Percentiles rank a stretch among this genome's conserved stretches.
These are phyloP conservation scores for Ophiostoma populinum DNA, from an alignment of 2,329 filamentous ascomycete species.

Conservation along the genomic window DNA sequence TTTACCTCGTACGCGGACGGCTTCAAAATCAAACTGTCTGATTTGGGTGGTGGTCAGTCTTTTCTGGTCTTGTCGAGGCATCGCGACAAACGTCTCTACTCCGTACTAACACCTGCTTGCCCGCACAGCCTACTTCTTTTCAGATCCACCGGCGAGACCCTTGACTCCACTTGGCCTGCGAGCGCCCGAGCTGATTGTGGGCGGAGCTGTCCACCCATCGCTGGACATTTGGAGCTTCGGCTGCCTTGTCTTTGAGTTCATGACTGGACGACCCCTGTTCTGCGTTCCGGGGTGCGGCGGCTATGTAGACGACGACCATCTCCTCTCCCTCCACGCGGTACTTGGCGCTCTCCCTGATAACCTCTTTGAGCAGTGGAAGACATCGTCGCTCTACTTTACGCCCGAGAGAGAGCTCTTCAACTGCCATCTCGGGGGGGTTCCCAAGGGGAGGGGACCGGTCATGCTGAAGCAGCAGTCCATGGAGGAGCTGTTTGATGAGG, in stretches of 20 bases:
- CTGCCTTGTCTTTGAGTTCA: conserved; percentile 5
- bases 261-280: conserved; percentile 4
- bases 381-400: conserved; percentile 1
- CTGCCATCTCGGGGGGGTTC: not conserved
- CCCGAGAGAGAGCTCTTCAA: conserved; percentile 1
- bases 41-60: conserved; percentile 11
- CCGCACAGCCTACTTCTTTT: not conserved
- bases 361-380: not conserved
- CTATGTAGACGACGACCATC: not conserved
- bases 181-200: not conserved
- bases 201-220: not conserved
- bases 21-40: conserved; percentile 3
- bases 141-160: not conserved
- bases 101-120: not conserved
- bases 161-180: not conserved
- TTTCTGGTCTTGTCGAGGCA: conserved; percentile 12
- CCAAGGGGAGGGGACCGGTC: not conserved
- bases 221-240: conserved; percentile 7
- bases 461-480: not conserved
- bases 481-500: conserved; percentile 3
- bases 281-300: not conserved
- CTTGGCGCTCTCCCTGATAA: conserved; percentile 1
- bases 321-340: not conserved
- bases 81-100: no score
- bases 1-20: not conserved